Conservation (phyloP, 345 rosid genomes). For the Nephelium lappaceum region DNA sequence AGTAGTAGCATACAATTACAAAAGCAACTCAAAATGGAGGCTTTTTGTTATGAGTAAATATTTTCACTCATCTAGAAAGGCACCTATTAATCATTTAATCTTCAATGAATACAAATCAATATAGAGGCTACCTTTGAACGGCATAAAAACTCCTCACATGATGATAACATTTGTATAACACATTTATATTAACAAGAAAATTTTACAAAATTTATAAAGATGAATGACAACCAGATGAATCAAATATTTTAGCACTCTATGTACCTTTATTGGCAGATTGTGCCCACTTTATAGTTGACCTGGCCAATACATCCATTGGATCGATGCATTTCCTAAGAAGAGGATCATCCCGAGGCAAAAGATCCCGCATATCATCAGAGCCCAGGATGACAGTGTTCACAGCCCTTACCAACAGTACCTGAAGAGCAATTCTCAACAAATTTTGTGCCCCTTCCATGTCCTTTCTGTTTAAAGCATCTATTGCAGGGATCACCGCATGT, state of each 20-base stretch:
- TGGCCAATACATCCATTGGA: constrained; percentile 49
- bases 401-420: constrained; percentile 55
- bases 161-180: not conserved
- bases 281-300: constrained; percentile 46
- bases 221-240: not conserved
- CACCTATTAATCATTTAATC: not conserved
- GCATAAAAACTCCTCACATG: not conserved
- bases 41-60: too few species aligned
- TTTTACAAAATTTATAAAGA: not conserved
- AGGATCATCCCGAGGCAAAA: constrained; percentile 51
- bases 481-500: constrained; percentile 46
- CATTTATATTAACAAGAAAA: not conserved
- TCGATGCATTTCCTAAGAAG: constrained; percentile 53
- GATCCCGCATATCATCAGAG: constrained; percentile 39
- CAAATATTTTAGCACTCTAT: constrained; percentile 7
- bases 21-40: too few species aligned
- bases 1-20: too few species aligned
- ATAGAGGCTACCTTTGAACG: not conserved
- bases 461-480: constrained; percentile 43
- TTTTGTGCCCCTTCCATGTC: constrained; percentile 55
- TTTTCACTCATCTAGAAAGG: too few species aligned
- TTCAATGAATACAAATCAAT: not conserved
- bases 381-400: constrained; percentile 47
- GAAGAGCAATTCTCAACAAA: constrained; percentile 54
- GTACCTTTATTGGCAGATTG: constrained; percentile 32